Conservation (phyloP, 2,329 filamentous ascomycete species). For the Xylaria sp. region DNA sequence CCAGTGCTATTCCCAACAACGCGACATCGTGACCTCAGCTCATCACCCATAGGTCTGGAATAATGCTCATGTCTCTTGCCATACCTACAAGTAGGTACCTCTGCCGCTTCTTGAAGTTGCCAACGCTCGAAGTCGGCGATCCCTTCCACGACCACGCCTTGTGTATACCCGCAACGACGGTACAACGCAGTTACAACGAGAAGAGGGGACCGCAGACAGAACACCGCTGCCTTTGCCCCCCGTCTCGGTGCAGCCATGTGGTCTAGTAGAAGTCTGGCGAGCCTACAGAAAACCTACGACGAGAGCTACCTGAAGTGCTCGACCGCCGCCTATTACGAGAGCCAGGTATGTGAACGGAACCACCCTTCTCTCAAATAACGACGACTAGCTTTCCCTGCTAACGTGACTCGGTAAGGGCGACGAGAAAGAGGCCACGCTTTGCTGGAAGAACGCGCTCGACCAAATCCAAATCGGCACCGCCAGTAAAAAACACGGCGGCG, state of each 20-base stretch:
- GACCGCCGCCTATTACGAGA: conserved; percentile 95
- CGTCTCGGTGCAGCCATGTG: conserved; percentile 56
- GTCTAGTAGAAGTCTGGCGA: conserved; percentile 68
- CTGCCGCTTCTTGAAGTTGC: too few relatives aligned
- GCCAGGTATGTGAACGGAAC: conserved; percentile 70
- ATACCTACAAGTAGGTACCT: conserved; percentile 11
- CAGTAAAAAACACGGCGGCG: conserved; percentile 74
- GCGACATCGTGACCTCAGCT: neutral
- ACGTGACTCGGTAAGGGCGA: conserved; percentile 72
- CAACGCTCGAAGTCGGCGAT: neutral
- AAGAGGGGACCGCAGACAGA: conserved; percentile 14
- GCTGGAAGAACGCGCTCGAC: conserved; percentile 89
- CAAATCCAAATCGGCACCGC: conserved; percentile 89
- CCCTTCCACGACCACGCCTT: neutral
- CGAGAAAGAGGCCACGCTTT: conserved; percentile 87
- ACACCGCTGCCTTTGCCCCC: neutral
- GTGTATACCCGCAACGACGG: conserved; percentile 3
- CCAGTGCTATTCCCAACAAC: neutral
- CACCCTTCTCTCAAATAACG: neutral
- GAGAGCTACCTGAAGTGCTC: conserved; percentile 95
- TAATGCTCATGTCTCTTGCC: conserved; percentile 21
- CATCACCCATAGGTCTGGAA: neutral
- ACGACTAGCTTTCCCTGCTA: neutral
- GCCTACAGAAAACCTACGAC: conserved; percentile 96
- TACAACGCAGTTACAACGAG: neutral